phyloP scores from a whole-genome alignment of 106 monocot genomes.

The Narthecium ossifragum region DNA sequence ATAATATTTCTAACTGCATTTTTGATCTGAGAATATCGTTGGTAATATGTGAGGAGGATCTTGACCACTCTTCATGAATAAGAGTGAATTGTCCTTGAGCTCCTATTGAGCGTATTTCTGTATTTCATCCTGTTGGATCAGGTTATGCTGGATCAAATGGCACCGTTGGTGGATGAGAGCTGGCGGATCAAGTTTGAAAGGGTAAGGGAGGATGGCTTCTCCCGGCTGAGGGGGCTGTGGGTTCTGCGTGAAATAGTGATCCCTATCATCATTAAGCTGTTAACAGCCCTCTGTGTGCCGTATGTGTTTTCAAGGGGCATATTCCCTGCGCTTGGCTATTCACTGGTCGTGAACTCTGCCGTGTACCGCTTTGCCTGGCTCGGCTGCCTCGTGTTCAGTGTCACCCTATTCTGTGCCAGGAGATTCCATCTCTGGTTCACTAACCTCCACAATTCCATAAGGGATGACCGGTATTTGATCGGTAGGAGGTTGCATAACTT shows the following conservation, averaged over 20 bases:
- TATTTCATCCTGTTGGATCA: constrained; percentile 10
- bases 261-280: constrained; percentile 73
- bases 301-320: constrained; percentile 89
- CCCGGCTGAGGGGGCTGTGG: constrained; percentile 75
- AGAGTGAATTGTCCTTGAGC: not conserved
- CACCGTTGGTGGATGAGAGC: constrained; percentile 84
- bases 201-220: constrained; percentile 90
- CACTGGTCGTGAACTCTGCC: constrained; percentile 86
- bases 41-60: too few relatives aligned
- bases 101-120: not conserved
- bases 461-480: constrained; percentile 92
- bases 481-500: constrained; percentile 84
- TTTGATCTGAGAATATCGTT: too few relatives aligned
- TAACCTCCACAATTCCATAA: constrained; percentile 93
- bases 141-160: constrained; percentile 99
- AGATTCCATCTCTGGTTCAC: constrained; percentile 93
- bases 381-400: constrained; percentile 66
- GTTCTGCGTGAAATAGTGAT: constrained; percentile 82
- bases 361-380: constrained; percentile 97
- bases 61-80: too few relatives aligned
- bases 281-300: constrained; percentile 88
- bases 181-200: constrained; percentile 86
- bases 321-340: constrained; percentile 86
- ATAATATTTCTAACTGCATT: too few relatives aligned
- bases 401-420: constrained; percentile 57